Evolutionary conservation across 2,329 filamentous ascomycete genomes (phyloP).

Genomic region (Aureobasidium sp.): DNA sequence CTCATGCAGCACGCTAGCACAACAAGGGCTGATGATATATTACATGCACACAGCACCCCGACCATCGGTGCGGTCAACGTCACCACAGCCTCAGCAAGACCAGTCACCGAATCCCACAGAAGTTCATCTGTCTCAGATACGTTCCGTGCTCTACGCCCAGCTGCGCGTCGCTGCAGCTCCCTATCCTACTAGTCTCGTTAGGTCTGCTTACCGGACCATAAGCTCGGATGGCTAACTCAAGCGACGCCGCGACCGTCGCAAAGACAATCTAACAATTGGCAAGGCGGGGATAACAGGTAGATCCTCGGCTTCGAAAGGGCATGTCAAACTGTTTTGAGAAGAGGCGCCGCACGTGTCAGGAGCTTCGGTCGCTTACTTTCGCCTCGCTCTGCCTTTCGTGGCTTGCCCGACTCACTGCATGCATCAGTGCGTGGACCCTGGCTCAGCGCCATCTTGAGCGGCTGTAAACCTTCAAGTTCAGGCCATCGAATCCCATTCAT

Average conservation of each 20-base stretch:
- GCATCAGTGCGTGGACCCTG: constrained; percentile 12
- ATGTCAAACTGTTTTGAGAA: constrained; percentile 11
- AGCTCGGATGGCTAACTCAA: constrained; percentile 1
- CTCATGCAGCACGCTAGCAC: constrained; percentile 4
- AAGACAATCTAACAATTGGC: constrained; percentile 2
- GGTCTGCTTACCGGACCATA: neutral
- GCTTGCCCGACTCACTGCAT: constrained; percentile 3
- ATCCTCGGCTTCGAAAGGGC: neutral
- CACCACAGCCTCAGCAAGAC: neutral
- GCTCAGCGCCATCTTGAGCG: constrained; percentile 7
- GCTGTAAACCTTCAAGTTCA: constrained; percentile 2
- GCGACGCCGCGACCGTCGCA: constrained; percentile 6
- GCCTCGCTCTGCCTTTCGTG: constrained; percentile 9
- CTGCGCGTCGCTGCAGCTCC: constrained; percentile 8
- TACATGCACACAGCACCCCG: constrained; percentile 4
- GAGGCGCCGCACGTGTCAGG: constrained; percentile 6
- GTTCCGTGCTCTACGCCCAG: constrained; percentile 1
- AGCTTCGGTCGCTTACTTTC: constrained; percentile 4
- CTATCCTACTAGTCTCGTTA: neutral
- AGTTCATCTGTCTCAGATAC: constrained; percentile 3
- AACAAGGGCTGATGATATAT: constrained; percentile 9
- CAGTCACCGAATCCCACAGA: neutral
- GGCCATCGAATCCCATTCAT: neutral
- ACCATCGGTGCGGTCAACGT: constrained; percentile 3
- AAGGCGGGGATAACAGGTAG: constrained; percentile 1